phyloP scores from a whole-genome alignment of 1,284 basidiomycete genomes.

The Rhizoctonia solani region DNA sequence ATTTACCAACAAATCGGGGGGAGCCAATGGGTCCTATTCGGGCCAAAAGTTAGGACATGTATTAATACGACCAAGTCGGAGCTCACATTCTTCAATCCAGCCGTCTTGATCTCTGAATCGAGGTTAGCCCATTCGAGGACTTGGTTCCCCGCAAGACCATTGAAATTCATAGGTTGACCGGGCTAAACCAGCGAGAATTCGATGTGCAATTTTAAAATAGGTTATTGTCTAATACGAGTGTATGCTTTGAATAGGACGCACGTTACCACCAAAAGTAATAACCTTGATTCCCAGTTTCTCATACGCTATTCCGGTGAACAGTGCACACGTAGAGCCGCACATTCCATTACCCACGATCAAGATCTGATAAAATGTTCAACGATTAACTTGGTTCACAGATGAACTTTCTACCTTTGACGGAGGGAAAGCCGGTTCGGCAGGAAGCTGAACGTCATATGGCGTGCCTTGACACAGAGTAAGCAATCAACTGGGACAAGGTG shows the following conservation, averaged over 20 bases:
- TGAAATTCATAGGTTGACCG: conserved; percentile 57
- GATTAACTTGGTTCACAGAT: not conserved
- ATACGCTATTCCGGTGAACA: conserved; percentile 66
- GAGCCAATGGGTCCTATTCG: not conserved
- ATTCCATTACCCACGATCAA: conserved; percentile 52
- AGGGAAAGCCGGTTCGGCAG: conserved; percentile 57
- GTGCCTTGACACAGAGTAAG: not conserved
- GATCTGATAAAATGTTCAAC: conserved; percentile 42
- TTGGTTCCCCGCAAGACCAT: conserved; percentile 69
- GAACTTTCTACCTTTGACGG: conserved; percentile 49
- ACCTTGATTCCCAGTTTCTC: conserved; percentile 61
- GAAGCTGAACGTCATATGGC: conserved; percentile 51
- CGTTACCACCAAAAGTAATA: conserved; percentile 61
- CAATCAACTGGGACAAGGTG: not conserved
- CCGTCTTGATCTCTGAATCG: conserved; percentile 66
- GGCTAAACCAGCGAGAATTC: conserved; percentile 43
- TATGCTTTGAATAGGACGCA: not conserved
- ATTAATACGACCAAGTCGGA: too few relatives aligned
- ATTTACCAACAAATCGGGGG: conserved; percentile 30
- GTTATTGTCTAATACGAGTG: not conserved
- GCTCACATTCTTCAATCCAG: conserved; percentile 51
- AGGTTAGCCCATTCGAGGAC: conserved; percentile 66
- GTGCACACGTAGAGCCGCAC: conserved; percentile 67
- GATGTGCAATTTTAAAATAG: not conserved
- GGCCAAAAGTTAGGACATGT: too few relatives aligned